phyloP scores from a whole-genome alignment of 2,329 filamentous ascomycete genomes.

The Curvularia spicifera region DNA sequence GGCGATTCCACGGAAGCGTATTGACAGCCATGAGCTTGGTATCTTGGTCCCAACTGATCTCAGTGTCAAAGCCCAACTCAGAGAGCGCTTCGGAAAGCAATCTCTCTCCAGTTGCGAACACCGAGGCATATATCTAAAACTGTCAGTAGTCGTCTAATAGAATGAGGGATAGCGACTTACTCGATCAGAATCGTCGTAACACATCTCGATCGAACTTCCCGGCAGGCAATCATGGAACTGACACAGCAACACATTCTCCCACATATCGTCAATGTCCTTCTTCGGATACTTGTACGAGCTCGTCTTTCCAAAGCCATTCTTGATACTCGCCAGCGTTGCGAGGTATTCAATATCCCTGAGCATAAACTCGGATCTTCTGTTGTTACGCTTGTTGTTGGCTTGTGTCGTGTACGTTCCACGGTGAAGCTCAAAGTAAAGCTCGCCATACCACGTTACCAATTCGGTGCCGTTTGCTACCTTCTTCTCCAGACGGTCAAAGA shows the following conservation, averaged over 20 bases:
- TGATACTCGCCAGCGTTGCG: constrained; percentile 82
- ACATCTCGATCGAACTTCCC: constrained; percentile 96
- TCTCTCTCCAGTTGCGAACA: constrained; percentile 78
- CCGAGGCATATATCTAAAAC: constrained; percentile 72
- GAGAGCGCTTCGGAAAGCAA: constrained; percentile 73
- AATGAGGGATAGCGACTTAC: constrained; percentile 32
- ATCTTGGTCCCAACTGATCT: constrained; percentile 50
- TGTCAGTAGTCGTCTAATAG: constrained; percentile 25
- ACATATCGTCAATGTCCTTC: constrained; percentile 91
- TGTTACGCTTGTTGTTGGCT: constrained; percentile 95
- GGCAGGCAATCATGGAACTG: constrained; percentile 98
- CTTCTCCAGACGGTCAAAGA: constrained; percentile 84
- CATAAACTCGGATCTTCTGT: constrained; percentile 82
- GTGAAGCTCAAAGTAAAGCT: constrained; percentile 97
- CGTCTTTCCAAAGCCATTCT: constrained; percentile 57
- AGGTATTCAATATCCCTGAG: constrained; percentile 88
- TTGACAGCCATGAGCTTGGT: constrained; percentile 72
- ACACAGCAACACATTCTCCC: constrained; percentile 88
- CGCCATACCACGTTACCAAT: constrained; percentile 95
- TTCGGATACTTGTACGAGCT: constrained; percentile 85
- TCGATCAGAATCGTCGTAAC: constrained; percentile 93
- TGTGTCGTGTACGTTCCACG: constrained; percentile 97
- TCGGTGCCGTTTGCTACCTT: constrained; percentile 71
- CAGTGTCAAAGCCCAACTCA: constrained; percentile 67
- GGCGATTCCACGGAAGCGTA: constrained; percentile 84